Percentiles rank a stretch among this genome's conserved stretches.
These are phyloP conservation scores for Trichophyton benhamiae DNA, from an alignment of 2,329 filamentous ascomycete species.

Conservation along the genomic window DNA sequence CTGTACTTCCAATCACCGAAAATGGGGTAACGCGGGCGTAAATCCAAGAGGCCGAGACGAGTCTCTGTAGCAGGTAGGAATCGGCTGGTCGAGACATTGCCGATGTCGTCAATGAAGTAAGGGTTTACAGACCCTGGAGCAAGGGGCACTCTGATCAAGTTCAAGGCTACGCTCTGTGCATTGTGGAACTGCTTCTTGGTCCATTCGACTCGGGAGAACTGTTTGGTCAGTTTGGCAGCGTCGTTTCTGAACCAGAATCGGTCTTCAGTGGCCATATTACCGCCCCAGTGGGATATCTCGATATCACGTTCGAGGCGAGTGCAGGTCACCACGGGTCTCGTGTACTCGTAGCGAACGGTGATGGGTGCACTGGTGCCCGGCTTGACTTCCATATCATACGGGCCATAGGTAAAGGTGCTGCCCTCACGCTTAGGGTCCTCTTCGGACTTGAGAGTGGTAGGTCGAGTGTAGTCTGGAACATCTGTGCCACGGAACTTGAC, in stretches of 20 bases:
- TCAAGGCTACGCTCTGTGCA: slow-evolving; percentile 64
- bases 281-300: slow-evolving; percentile 96
- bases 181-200: slow-evolving; percentile 62
- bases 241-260: slow-evolving; percentile 79
- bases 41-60: slow-evolving; percentile 71
- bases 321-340: slow-evolving; percentile 74
- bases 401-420: slow-evolving; percentile 75
- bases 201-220: slow-evolving; percentile 69
- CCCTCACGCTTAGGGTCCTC: slow-evolving; percentile 71
- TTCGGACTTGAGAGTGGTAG: slow-evolving; percentile 48
- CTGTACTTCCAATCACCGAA: slow-evolving; percentile 98
- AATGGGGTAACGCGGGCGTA: slow-evolving; percentile 89
- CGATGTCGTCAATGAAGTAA: slow-evolving; percentile 93
- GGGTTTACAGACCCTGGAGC: slow-evolving; percentile 67
- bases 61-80: slow-evolving; percentile 51
- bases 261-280: slow-evolving; percentile 91
- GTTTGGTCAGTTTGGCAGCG: slow-evolving; percentile 61
- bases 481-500: slow-evolving; percentile 70
- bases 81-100: slow-evolving; percentile 86
- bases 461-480: slow-evolving; percentile 72
- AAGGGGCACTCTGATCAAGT: slow-evolving; percentile 69
- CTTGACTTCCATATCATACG: slow-evolving; percentile 58
- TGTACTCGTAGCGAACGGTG: slow-evolving; percentile 85
- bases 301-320: slow-evolving; percentile 74
- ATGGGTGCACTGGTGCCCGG: slow-evolving; percentile 68